Evolutionary conservation across 2,329 filamentous ascomycete genomes (phyloP).

Genomic region (Diaporthe velutina): DNA sequence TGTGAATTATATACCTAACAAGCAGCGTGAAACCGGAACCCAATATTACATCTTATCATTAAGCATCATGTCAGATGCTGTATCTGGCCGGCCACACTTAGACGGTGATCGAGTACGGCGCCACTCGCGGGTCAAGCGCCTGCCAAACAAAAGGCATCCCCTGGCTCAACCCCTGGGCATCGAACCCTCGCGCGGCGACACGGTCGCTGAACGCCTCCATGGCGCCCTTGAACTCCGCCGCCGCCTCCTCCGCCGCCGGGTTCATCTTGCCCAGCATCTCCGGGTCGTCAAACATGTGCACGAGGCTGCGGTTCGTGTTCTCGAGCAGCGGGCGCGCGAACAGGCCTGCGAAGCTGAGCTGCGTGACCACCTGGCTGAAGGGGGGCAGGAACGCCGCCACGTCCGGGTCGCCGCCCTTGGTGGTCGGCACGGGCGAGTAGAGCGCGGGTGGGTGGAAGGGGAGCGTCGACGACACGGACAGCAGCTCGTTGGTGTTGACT

Average conservation of each 20-base stretch:
- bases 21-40: neutral
- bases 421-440: slow-evolving; percentile 53
- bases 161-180: slow-evolving; percentile 55
- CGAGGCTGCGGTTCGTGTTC: slow-evolving; percentile 51
- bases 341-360: slow-evolving; percentile 52
- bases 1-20: neutral
- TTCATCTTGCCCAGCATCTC: slow-evolving; percentile 52
- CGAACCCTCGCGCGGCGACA: slow-evolving; percentile 56
- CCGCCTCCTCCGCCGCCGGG: slow-evolving; percentile 48
- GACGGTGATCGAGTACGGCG: slow-evolving; percentile 41
- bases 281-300: slow-evolving; percentile 56
- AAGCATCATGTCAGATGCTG: no score
- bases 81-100: no score
- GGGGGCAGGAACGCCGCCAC: slow-evolving; percentile 53
- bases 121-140: slow-evolving; percentile 42
- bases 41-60: neutral
- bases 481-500: slow-evolving; percentile 57
- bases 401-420: slow-evolving; percentile 52
- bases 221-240: slow-evolving; percentile 49
- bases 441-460: slow-evolving; percentile 58
- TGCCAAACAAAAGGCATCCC: slow-evolving; percentile 62
- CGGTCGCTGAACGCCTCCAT: slow-evolving; percentile 55
- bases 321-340: slow-evolving; percentile 57
- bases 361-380: slow-evolving; percentile 48
- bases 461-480: slow-evolving; percentile 51